Evolutionary conservation across 2,329 filamentous ascomycete species (phyloP), one percentile per base, ranked within the genome.

Genomic region (Aspergillus sergii): DNA sequence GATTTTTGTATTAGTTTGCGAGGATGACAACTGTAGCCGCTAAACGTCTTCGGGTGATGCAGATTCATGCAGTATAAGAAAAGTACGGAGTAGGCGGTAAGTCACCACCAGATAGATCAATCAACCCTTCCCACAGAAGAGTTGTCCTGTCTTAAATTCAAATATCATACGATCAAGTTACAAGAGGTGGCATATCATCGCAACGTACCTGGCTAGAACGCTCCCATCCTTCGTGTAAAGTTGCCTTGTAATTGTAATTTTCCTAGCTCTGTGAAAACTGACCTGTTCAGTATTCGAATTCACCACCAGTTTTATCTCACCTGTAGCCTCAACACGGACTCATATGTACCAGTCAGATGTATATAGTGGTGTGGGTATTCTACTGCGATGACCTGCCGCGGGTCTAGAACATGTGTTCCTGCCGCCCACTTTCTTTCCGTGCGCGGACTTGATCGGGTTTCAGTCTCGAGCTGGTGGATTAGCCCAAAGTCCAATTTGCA

Each of bases 401-500:
- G 64, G 67, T 57, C 67, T 69, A 68, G 67, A 69, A 69, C 67
- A 64, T 64, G 60, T 60, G 50, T 64, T 66, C 62, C 53, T 64
- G 55, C 58, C 50, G 58, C 62, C 56, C 57, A 64, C 66, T 63
- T 59, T 51, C 48, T 30, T 51, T 28, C 48, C 48, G 48, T 30
- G 48, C 46, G 46, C 48, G 48, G 61, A 46, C 59, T 36, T 50
- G 58, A 34, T 56, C 51, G 21, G 51, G 59, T 59, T 57, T 46
- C 56, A 65, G 54, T 60, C 48, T 60, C 36, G 21, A 60, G 45
- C 46, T 60, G 58, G 46, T 61, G 45, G 45, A 41, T 56, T 55
- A 61, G 53, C 50, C 53, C 41, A 61, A 50, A 46, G 59, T 45
- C 54, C 34, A 39, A 53, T 51, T 41, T 28, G 16, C 43, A 58